phyloP scores from a whole-genome alignment of 208 protist genomes.

The Crithidia thermophila region DNA sequence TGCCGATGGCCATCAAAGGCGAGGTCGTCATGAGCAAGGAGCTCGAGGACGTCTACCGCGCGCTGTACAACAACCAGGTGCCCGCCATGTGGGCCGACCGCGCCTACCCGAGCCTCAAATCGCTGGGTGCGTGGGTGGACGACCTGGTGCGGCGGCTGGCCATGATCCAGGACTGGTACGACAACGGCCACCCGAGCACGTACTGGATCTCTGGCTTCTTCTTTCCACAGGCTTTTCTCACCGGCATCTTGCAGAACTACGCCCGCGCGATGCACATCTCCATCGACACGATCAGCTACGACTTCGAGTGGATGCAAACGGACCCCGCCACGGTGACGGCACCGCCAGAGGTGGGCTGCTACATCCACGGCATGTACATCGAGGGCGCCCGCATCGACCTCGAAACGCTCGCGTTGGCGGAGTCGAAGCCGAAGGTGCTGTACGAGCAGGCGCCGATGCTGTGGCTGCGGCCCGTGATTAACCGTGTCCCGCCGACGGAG shows the following conservation, averaged over 20 bases:
- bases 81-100: constrained; percentile 87
- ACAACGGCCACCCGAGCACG: constrained; percentile 88
- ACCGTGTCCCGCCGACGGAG: constrained; percentile 54
- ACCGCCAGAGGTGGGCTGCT: constrained; percentile 85
- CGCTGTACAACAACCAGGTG: constrained; percentile 97
- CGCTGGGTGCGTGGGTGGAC: constrained; percentile 94
- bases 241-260: constrained; percentile 95
- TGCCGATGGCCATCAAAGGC: constrained; percentile 96
- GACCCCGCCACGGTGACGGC: constrained; percentile 48
- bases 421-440: constrained; percentile 94
- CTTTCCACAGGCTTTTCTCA: constrained; percentile 97
- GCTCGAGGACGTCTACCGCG: constrained; percentile 94
- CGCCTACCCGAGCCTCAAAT: constrained; percentile 96
- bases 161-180: constrained; percentile 96
- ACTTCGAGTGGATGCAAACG: constrained; percentile 78
- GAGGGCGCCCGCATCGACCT: constrained; percentile 91
- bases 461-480: constrained; percentile 90
- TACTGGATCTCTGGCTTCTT: constrained; percentile 98
- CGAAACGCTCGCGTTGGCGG: constrained; percentile 64
- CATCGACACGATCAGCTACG: constrained; percentile 96
- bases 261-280: constrained; percentile 93
- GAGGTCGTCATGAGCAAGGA: constrained; percentile 98
- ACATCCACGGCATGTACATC: constrained; percentile 96
- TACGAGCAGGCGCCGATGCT: constrained; percentile 94
- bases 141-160: constrained; percentile 90